Base-by-base conservation (phyloP, 441 rosid genomes). In the Theobroma grandiflorum region DNA sequence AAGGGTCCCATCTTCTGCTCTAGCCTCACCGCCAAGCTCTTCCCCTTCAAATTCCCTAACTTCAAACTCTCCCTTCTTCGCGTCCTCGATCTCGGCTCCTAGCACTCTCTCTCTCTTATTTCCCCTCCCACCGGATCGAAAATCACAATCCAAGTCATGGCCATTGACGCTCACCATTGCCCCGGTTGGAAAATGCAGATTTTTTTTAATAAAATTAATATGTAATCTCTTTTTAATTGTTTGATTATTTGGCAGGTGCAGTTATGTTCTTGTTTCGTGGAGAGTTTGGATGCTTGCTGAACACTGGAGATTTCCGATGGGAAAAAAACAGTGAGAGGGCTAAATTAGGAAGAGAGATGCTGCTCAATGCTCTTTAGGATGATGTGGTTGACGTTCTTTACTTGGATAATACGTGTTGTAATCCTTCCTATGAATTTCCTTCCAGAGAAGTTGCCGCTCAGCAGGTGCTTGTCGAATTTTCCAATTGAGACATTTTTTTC, bases 231-330 rank as follows among this genome's bases (percentile, higher is more conserved):
- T 45, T 42, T 65, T 6, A n/a, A 35, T 22, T 77, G 72, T 58
- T 77, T 64, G 8, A 11, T 65, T 9, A 52, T 37, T n/a, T 68
- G 67, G 72, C 61, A 93, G 96, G 99, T 66, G 87, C 92, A 0
- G 86, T 95, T 65, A 95, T 95, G 99, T 86, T 91, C 81, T 80
- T 95, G 79, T 92, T 93, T 85, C 95, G 92, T 0, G 92, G 98
- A 31, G 91, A 88, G 14, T 92, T 94, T 26, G 99, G 98, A 50
- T 88, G 91, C 84, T 50, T 86, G 85, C 90, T 95, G 8, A 94
- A 87, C 85, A 95, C 97, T 0, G 97, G 95, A 4, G 94, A 92
- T 81, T 94, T 94, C 79, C 90, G 94, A 0, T 93, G 99, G 99
- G 96, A 91, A 75, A 52, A 57, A 2, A 50, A 68, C 11, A 47